These are phyloP conservation scores for Oehlia diaphana DNA, from an alignment of 192 early-diverging fungal genomes.

Conservation along the genomic window DNA sequence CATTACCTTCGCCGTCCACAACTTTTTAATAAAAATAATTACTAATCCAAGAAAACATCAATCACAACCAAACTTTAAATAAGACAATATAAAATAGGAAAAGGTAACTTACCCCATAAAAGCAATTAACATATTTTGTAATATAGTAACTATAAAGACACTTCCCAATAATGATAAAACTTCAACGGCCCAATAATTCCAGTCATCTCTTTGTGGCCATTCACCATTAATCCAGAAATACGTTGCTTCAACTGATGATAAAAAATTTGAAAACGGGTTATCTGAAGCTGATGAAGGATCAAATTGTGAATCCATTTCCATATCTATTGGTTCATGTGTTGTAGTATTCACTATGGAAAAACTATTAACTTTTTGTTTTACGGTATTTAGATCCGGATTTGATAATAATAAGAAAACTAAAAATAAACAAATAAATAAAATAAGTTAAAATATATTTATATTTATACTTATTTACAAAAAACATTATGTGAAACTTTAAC, in stretches of 20 bases:
- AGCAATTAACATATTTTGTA: background rate
- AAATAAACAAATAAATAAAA: background rate
- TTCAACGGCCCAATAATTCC: background rate
- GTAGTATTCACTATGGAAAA: background rate
- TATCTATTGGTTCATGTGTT: background rate
- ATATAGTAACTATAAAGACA: background rate
- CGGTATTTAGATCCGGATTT: background rate
- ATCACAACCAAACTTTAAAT: background rate
- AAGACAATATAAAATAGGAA: no score
- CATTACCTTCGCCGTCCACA: background rate
- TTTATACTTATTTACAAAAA: background rate
- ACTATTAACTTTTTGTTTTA: background rate
- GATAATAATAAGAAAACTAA: background rate
- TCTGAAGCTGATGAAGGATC: background rate
- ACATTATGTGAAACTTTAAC: background rate
- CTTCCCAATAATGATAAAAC: background rate
- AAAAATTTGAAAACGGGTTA: background rate
- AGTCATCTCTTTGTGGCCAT: background rate
- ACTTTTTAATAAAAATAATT: background rate
- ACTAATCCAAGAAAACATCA: background rate
- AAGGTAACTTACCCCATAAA: background rate
- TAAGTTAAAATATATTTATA: no score
- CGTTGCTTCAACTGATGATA: background rate
- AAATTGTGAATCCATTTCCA: background rate
- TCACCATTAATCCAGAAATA: slow-evolving; percentile 8